Percentiles rank a stretch among this genome's conserved stretches.
These are phyloP conservation scores for Trichoderma oligosporum DNA, from an alignment of 2,329 filamentous ascomycete species.

Conservation along the genomic window DNA sequence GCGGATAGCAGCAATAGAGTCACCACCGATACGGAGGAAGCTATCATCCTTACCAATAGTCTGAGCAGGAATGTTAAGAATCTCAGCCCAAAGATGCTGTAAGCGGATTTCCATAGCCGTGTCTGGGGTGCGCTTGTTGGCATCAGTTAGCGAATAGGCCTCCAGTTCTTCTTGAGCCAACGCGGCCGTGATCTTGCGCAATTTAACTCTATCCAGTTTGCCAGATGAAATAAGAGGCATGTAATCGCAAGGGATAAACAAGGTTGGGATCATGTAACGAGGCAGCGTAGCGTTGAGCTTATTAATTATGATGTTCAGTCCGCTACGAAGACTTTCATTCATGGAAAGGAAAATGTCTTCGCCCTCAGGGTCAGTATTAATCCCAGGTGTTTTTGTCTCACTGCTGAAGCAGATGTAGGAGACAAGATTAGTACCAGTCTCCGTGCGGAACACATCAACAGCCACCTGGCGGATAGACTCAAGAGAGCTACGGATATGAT, in stretches of 20 bases:
- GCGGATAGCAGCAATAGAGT: constrained; percentile 19
- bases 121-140: constrained; percentile 5
- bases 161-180: constrained; percentile 9
- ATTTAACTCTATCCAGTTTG: constrained; percentile 11
- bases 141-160: constrained; percentile 9
- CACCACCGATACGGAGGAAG: constrained; percentile 19
- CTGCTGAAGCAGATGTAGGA: constrained; percentile 14
- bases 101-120: constrained; percentile 15
- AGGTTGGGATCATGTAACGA: constrained; percentile 16
- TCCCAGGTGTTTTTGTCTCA: background rate
- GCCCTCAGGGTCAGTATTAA: background rate
- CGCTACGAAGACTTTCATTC: background rate
- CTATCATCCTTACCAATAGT: constrained; percentile 19
- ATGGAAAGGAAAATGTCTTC: constrained; percentile 3
- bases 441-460: constrained; percentile 13
- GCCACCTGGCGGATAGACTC: background rate
- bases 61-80: constrained; percentile 4
- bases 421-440: constrained; percentile 1
- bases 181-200: background rate
- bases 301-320: background rate
- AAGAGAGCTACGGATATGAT: background rate
- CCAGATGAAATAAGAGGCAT: constrained; percentile 15
- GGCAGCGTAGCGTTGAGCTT: constrained; percentile 9
- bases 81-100: constrained; percentile 15
- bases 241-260: constrained; percentile 14